phyloP scores from a whole-genome alignment of 2,329 filamentous ascomycete species.

The Diplodia mutila region DNA sequence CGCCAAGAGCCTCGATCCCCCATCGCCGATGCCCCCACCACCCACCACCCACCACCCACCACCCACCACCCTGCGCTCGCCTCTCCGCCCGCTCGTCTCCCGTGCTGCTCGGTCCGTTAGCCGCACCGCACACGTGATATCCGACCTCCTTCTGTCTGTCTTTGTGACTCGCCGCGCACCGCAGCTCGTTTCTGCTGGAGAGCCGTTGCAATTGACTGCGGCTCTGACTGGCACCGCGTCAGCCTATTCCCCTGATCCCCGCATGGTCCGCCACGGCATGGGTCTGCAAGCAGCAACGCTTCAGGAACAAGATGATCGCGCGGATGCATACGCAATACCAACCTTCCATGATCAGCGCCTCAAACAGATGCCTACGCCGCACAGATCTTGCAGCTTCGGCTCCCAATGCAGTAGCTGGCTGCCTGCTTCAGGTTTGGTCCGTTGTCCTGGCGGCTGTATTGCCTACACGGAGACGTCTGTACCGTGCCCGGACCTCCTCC shows the following conservation, averaged over 20 bases:
- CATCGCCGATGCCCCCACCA: conserved; percentile 10
- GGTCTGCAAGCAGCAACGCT: conserved; percentile 20
- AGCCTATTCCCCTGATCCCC: conserved; percentile 19
- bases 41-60: too few relatives aligned
- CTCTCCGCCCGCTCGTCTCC: too few relatives aligned
- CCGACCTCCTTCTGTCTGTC: not conserved
- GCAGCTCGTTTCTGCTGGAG: conserved; percentile 8
- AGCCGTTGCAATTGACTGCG: conserved; percentile 12
- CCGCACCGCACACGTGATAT: conserved; percentile 15
- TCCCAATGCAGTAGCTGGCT: not conserved
- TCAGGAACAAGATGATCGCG: conserved; percentile 24
- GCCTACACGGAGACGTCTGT: not conserved
- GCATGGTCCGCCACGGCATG: conserved; percentile 19
- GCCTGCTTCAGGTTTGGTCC: not conserved
- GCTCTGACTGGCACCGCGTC: conserved; percentile 21
- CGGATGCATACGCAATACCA: conserved; percentile 3
- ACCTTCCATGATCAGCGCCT: conserved; percentile 9
- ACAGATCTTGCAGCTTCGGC: conserved; percentile 3
- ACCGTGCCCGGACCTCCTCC: not conserved
- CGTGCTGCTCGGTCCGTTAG: not conserved
- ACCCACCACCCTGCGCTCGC: too few relatives aligned
- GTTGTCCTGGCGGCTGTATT: conserved; percentile 7
- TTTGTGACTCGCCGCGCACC: too few relatives aligned
- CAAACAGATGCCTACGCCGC: not conserved
- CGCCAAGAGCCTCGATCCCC: conserved; percentile 9